Conservation (phyloP, 495 filamentous ascomycete species). For the Penicillium ochrochloron region DNA sequence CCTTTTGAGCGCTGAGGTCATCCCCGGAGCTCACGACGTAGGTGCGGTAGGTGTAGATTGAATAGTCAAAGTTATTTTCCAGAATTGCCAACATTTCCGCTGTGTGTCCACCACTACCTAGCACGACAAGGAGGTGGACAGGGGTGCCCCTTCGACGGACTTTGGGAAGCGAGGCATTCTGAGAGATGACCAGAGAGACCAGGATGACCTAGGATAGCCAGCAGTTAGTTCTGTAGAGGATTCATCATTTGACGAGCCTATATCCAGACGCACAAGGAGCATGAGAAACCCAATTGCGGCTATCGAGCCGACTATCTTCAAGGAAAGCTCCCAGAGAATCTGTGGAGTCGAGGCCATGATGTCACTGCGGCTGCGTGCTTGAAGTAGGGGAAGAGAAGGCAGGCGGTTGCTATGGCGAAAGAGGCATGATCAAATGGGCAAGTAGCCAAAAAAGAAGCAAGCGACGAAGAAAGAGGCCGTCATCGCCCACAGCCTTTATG, state of each 20-base stretch:
- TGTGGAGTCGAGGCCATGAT: conserved; percentile 24
- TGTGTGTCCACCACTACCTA: conserved; percentile 93
- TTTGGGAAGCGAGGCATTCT: conserved; percentile 39
- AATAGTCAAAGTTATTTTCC: conserved; percentile 49
- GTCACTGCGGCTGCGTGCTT: conserved; percentile 18
- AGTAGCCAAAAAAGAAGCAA: background rate
- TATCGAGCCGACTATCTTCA: conserved; percentile 15
- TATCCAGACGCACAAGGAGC: conserved; percentile 24
- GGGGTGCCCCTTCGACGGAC: conserved; percentile 39
- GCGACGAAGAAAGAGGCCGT: background rate
- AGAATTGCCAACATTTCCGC: conserved; percentile 90
- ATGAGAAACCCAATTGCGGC: conserved; percentile 18
- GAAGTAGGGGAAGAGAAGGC: background rate
- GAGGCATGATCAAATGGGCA: conserved; percentile 2
- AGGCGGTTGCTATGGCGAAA: conserved; percentile 5
- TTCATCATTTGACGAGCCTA: background rate
- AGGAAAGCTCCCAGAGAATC: conserved; percentile 11
- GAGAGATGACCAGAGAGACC: conserved; percentile 36
- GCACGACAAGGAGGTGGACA: conserved; percentile 77
- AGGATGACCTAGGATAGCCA: conserved; percentile 30
- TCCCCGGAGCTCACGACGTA: conserved; percentile 84
- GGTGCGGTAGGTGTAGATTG: conserved; percentile 69
- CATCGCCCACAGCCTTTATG: background rate
- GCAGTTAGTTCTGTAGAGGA: conserved; percentile 14
- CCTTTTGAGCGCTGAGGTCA: conserved; percentile 68